Evolutionary conservation across 176 grass and related monocot species (phyloP).

Genomic region (Pharus latifolius): DNA sequence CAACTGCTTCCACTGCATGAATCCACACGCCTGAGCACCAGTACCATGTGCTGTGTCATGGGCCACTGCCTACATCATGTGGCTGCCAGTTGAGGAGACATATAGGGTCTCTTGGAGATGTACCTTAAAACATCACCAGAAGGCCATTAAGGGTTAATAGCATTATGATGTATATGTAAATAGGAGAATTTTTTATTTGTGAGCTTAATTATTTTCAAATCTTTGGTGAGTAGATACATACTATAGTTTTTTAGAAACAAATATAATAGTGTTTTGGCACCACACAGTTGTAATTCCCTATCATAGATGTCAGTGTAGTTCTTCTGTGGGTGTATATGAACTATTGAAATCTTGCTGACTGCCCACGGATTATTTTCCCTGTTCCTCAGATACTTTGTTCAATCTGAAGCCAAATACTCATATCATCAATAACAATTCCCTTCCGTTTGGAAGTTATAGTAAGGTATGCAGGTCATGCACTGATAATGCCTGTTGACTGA

Average conservation of each 20-base stretch:
- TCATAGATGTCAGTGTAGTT: neutral
- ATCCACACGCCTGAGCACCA: too few species aligned
- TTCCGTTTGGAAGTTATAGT: constrained; percentile 47
- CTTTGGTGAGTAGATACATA: neutral
- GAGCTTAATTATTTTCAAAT: too few species aligned
- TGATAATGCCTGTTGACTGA: neutral
- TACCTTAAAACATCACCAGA: neutral
- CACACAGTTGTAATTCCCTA: neutral
- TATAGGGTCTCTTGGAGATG: neutral
- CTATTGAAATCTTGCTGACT: neutral
- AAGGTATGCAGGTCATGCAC: constrained; percentile 34
- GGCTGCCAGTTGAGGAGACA: too few species aligned
- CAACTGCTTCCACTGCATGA: too few species aligned
- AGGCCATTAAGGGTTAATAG: neutral
- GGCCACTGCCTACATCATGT: too few species aligned
- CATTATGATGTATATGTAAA: neutral
- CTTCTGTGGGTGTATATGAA: neutral
- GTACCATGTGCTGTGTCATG: too few species aligned
- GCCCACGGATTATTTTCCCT: neutral
- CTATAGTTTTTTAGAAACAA: too few species aligned
- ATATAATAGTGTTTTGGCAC: constrained; percentile 5
- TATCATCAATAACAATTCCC: constrained; percentile 27
- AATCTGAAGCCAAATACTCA: constrained; percentile 50
- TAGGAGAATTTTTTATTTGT: too few species aligned
- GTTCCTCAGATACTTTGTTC: constrained; percentile 42